A percentile compares a stretch with the other conserved stretches of the same genome.
These are phyloP conservation scores for Cystobasidiaceae sp. DNA, from an alignment of 1,284 basidiomycete species.

Conservation along the genomic window DNA sequence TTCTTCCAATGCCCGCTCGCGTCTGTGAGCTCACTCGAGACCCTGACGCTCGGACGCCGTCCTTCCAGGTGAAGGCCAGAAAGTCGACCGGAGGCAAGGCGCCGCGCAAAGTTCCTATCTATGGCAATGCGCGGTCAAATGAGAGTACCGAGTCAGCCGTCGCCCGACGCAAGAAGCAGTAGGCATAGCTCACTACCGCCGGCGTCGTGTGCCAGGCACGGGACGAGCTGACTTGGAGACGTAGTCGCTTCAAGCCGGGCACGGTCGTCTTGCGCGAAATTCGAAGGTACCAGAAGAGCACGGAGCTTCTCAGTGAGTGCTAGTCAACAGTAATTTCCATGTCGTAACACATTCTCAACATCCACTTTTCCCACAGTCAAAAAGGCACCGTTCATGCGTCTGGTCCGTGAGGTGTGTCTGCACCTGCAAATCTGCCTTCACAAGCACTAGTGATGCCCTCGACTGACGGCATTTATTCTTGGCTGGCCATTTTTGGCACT, in stretches of 20 bases:
- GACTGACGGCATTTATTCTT: background rate
- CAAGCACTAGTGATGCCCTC: background rate
- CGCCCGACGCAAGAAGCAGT: too few relatives aligned
- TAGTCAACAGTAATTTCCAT: background rate
- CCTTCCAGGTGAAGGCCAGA: background rate
- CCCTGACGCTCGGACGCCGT: background rate
- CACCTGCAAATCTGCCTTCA: background rate
- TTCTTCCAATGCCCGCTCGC: background rate
- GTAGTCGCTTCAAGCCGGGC: conserved; percentile 40
- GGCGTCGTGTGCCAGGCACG: too few relatives aligned
- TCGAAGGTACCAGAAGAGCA: conserved; percentile 53
- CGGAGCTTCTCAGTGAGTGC: conserved; percentile 65
- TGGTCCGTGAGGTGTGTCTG: conserved; percentile 18
- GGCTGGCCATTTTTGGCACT: background rate
- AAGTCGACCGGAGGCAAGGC: conserved; percentile 6
- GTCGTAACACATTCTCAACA: too few relatives aligned
- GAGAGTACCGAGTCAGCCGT: too few relatives aligned
- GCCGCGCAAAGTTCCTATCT: background rate
- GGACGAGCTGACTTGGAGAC: too few relatives aligned
- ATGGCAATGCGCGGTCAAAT: background rate
- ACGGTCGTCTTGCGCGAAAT: conserved; percentile 44
- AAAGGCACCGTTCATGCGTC: conserved; percentile 57
- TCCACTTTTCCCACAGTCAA: conserved; percentile 50
- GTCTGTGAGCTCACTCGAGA: background rate
- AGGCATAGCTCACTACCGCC: too few relatives aligned